Base-by-base conservation (phyloP, 2,329 filamentous ascomycete species). In the Geosmithia morbida region DNA sequence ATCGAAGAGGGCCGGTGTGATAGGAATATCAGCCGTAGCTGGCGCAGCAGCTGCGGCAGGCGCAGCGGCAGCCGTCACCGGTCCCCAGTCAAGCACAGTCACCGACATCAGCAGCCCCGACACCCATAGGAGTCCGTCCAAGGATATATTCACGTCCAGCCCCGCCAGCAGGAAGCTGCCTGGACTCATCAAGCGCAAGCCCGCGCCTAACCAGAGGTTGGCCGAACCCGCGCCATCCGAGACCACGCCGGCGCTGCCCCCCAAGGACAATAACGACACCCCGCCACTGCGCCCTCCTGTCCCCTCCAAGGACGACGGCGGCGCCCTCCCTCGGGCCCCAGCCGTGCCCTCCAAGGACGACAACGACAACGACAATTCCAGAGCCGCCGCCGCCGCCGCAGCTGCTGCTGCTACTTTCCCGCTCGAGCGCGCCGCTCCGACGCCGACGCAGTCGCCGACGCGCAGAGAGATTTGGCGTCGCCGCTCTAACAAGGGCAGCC, bases 401-500 rank as follows among this genome's bases (percentile, higher is more conserved):
- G 14, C 3, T 19, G 18, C 26, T 7, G n/a, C 26, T 39, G n/a
- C 8, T 8, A 26, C 22, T 8, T 26, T 8, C 22, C 8, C 22
- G 53, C 56, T 41, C 55, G 56, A 14, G 54, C 57, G 29, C 53
- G 54, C 11, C 55, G 57, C 20, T 51, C 54, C 33, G 62, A 62
- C 51, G 55, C 57, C 48, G 16, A 51, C 56, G 18, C 50, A 56
- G 7, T 60, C 61, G 16, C 53, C 61, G 20, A 55, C 55, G 26
- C 57, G 59, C 29, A 55, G 58, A 42, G 59, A 67, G 44, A 56
- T 68, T 43, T 77, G 72, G 73, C 66, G 67, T 48, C 66, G 74
- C 46, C 68, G 74, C 43, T 74, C 72, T 14, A 59, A 68, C 22
- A 76, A 71, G 56, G 64, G 64, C 46, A 66, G 60, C 50, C 56